These are phyloP conservation scores for Umbelopsis isabellina DNA, from an alignment of 192 early-diverging fungal genomes.

Conservation along the genomic window DNA sequence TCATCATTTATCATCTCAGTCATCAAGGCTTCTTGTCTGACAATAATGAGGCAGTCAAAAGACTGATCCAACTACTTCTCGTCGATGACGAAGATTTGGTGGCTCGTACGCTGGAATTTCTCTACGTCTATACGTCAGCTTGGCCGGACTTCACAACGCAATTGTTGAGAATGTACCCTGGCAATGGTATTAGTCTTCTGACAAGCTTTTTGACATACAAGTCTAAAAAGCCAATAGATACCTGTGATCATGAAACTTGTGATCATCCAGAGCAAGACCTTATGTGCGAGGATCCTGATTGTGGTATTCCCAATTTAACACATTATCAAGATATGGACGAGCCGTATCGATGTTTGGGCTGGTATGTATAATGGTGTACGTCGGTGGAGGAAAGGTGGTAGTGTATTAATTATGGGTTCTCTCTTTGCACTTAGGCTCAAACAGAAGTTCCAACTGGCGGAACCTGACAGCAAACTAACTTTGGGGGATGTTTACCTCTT, in stretches of 20 bases:
- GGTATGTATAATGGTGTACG: constrained; percentile 35
- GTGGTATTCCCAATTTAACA: constrained; percentile 32
- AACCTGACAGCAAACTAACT: constrained; percentile 39
- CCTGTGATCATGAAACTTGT: not conserved
- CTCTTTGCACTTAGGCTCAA: constrained; percentile 46
- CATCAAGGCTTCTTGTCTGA: constrained; percentile 53
- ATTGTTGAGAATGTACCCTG: constrained; percentile 45
- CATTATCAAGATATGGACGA: constrained; percentile 51
- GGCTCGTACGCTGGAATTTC: constrained; percentile 67
- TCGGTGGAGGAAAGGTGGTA: not conserved
- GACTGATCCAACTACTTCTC: constrained; percentile 63
- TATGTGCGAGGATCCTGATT: constrained; percentile 11
- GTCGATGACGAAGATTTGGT: constrained; percentile 71
- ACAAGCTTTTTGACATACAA: constrained; percentile 47
- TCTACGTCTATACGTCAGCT: constrained; percentile 65
- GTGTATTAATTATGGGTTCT: too few relatives aligned
- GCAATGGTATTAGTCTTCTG: constrained; percentile 53
- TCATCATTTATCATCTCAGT: constrained; percentile 56
- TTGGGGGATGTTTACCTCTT: constrained; percentile 51
- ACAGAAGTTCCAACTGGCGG: constrained; percentile 51
- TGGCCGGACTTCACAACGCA: constrained; percentile 48
- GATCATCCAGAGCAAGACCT: not conserved
- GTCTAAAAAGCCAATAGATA: constrained; percentile 20
- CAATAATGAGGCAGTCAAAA: constrained; percentile 50
- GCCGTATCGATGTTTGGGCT: constrained; percentile 59